Conservation (phyloP, 495 filamentous ascomycete genomes). For the Lepidopterella palustris region DNA sequence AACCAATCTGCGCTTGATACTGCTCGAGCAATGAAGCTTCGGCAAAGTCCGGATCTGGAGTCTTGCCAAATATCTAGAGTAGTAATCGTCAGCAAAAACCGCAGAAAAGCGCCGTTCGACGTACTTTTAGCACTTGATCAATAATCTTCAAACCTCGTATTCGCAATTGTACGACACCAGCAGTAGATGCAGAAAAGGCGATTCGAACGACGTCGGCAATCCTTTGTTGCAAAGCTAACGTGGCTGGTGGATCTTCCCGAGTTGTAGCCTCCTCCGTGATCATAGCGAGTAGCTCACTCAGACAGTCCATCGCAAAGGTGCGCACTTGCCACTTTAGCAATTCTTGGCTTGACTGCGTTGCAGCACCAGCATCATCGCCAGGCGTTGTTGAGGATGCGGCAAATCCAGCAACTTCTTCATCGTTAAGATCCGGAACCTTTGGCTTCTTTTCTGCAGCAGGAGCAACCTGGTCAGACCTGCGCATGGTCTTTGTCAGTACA, state of each 20-base stretch:
- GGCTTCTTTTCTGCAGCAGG: constrained; percentile 45
- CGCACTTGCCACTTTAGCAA: constrained; percentile 92
- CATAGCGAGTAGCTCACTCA: constrained; percentile 74
- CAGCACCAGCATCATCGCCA: constrained; percentile 53
- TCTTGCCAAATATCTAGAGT: constrained; percentile 79
- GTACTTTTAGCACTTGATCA: constrained; percentile 73
- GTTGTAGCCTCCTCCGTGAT: constrained; percentile 65
- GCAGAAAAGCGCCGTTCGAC: background rate
- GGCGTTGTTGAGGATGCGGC: constrained; percentile 62
- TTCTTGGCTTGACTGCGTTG: constrained; percentile 68
- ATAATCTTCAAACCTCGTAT: constrained; percentile 89
- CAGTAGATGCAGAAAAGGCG: constrained; percentile 95
- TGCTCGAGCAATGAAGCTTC: constrained; percentile 94
- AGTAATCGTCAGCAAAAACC: constrained; percentile 18
- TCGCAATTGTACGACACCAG: constrained; percentile 79
- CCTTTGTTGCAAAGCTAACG: constrained; percentile 68
- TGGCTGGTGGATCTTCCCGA: constrained; percentile 63
- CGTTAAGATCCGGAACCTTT: constrained; percentile 67
- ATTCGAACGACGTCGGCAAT: constrained; percentile 93
- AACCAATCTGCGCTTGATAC: constrained; percentile 97
- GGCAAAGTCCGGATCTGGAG: constrained; percentile 90
- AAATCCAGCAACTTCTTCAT: constrained; percentile 96
- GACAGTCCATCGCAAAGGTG: constrained; percentile 85
- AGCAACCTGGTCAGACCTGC: constrained; percentile 46
- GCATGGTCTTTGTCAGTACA: constrained; percentile 78